Evolutionary conservation across 2,329 filamentous ascomycete species (phyloP).

Genomic region (Colletotrichum horii): DNA sequence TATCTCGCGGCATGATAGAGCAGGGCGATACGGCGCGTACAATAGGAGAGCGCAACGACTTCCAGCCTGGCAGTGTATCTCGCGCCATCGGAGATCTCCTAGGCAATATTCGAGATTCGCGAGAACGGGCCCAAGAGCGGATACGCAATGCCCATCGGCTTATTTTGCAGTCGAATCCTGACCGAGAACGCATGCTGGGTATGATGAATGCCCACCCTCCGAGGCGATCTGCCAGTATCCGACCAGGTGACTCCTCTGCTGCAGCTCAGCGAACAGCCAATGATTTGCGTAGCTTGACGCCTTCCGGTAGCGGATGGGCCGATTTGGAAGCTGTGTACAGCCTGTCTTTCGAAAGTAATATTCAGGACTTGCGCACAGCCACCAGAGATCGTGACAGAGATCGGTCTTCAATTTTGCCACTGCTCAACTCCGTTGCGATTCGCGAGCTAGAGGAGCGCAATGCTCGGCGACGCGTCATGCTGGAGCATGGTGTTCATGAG

Average conservation of each 20-base stretch:
- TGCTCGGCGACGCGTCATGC: conserved; percentile 25
- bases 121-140: conserved; percentile 37
- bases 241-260: neutral
- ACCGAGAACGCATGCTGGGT: conserved; percentile 10
- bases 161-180: conserved; percentile 20
- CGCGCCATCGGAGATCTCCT: conserved; percentile 45
- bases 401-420: conserved; percentile 39
- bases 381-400: conserved; percentile 36
- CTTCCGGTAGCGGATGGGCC: conserved; percentile 36
- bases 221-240: conserved; percentile 3
- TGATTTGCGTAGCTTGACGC: neutral
- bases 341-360: conserved; percentile 32
- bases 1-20: conserved; percentile 25
- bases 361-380: conserved; percentile 29
- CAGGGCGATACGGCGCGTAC: neutral
- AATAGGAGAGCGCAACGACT: conserved; percentile 22
- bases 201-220: conserved; percentile 2
- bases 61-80: conserved; percentile 30
- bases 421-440: conserved; percentile 40
- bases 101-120: conserved; percentile 40
- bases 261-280: neutral
- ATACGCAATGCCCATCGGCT: conserved; percentile 37
- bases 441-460: conserved; percentile 34
- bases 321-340: conserved; percentile 49
- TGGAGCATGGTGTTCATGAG: conserved; percentile 47